Evolutionary conservation across 2,329 filamentous ascomycete genomes (phyloP).

Genomic region (Ophiosphaerella korrae): DNA sequence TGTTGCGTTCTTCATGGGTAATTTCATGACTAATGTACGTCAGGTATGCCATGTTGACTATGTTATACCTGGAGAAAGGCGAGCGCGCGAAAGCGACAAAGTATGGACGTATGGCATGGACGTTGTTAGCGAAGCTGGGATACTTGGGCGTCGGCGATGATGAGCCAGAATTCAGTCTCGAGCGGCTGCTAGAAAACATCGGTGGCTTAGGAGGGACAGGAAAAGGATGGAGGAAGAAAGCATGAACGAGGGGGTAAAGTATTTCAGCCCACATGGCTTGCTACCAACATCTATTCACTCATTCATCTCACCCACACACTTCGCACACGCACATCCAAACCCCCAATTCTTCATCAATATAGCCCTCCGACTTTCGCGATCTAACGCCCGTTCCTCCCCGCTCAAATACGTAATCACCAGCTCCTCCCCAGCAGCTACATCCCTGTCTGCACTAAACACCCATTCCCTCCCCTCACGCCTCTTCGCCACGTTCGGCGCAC

Average conservation of each 20-base stretch:
- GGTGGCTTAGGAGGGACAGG: neutral
- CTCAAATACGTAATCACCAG: conserved; percentile 57
- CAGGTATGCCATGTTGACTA: conserved; percentile 13
- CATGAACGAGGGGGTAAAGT: neutral
- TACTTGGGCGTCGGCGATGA: conserved; percentile 14
- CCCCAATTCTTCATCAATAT: conserved; percentile 51
- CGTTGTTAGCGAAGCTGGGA: conserved; percentile 11
- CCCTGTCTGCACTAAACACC: conserved; percentile 46
- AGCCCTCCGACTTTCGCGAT: conserved; percentile 42
- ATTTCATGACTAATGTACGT: too few relatives aligned
- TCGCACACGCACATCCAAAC: conserved; percentile 52
- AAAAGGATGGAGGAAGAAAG: neutral
- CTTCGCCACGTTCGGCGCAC: conserved; percentile 52
- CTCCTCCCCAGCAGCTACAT: conserved; percentile 49
- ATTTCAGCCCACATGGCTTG: neutral
- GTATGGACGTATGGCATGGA: conserved; percentile 5
- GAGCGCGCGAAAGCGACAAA: conserved; percentile 13
- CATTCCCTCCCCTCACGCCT: conserved; percentile 47
- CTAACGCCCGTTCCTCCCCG: conserved; percentile 52
- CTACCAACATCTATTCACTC: neutral
- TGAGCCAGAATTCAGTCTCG: neutral
- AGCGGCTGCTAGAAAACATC: neutral
- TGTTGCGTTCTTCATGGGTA: neutral
- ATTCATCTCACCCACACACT: conserved; percentile 34
- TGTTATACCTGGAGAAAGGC: conserved; percentile 11